phyloP scores from a whole-genome alignment of 352 stramenopile genomes.

The Pythium phragmitis region DNA sequence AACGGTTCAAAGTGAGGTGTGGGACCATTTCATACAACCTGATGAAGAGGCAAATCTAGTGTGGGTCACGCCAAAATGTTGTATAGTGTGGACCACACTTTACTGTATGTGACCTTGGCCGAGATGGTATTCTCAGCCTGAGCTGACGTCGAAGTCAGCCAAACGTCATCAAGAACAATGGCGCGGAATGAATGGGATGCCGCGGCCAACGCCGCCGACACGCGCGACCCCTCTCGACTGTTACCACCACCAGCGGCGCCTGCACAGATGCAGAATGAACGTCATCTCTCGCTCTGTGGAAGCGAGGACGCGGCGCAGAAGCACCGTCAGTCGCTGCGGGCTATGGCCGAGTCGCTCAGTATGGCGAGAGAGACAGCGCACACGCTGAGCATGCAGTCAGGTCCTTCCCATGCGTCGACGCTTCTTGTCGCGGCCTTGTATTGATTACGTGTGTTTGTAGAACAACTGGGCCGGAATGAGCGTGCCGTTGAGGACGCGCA shows the following conservation, averaged over 20 bases:
- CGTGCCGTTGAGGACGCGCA: conserved; percentile 58
- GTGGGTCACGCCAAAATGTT: no score
- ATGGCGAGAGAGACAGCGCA: conserved; percentile 56
- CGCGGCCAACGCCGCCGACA: background rate
- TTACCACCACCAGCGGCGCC: background rate
- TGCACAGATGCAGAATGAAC: background rate
- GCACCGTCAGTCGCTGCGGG: conserved; percentile 50
- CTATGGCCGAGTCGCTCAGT: conserved; percentile 50
- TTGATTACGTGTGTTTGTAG: conserved; percentile 15
- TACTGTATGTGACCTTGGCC: background rate
- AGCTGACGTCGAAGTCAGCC: background rate
- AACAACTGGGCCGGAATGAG: conserved; percentile 62
- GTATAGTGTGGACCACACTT: background rate
- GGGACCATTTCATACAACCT: no score
- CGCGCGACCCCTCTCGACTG: background rate
- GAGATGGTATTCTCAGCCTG: conserved; percentile 11
- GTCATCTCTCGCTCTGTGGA: background rate
- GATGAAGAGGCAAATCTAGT: no score
- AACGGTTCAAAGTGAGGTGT: no score
- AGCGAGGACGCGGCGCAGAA: conserved; percentile 25
- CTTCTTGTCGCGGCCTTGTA: background rate
- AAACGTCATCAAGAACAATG: background rate
- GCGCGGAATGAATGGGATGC: conserved; percentile 22
- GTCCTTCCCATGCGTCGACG: conserved; percentile 14
- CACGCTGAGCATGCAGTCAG: conserved; percentile 61